These are phyloP conservation scores for Phaeodactylum tricornutum DNA, from an alignment of 108 stramenopile genomes.

Conservation along the genomic window DNA sequence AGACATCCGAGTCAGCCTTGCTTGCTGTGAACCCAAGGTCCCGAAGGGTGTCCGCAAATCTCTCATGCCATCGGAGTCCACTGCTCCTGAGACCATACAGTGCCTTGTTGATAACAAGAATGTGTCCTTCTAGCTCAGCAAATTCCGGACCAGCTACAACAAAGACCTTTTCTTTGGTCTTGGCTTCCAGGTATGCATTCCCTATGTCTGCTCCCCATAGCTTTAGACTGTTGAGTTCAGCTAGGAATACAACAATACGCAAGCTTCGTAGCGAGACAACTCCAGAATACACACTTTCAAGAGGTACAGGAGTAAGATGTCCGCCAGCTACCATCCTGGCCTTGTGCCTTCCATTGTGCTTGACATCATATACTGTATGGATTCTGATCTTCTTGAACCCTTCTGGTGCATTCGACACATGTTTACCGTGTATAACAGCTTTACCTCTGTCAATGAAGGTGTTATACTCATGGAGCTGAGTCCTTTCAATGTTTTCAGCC, in stretches of 20 bases:
- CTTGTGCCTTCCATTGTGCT: slow-evolving; percentile 30
- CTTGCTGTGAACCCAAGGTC: slow-evolving; percentile 22
- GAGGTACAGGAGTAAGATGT: slow-evolving; percentile 18
- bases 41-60: slow-evolving; percentile 8
- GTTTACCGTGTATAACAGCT: no score
- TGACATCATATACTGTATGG: slow-evolving; percentile 22
- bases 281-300: slow-evolving; percentile 17
- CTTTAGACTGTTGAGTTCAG: slow-evolving; percentile 4
- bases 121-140: slow-evolving; percentile 3
- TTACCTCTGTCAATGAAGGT: slow-evolving; percentile 16
- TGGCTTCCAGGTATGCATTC: slow-evolving; percentile 14
- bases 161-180: slow-evolving; percentile 12
- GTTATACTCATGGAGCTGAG: slow-evolving; percentile 13
- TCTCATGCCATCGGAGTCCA: neutral
- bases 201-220: slow-evolving; percentile 15
- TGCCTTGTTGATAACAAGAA: slow-evolving; percentile 8
- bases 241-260: slow-evolving; percentile 4
- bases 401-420: no score
- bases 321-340: slow-evolving; percentile 23
- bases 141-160: slow-evolving; percentile 14
- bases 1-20: slow-evolving; percentile 23
- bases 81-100: slow-evolving; percentile 11
- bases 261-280: slow-evolving; percentile 18
- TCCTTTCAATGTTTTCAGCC: slow-evolving; percentile 10
- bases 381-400: slow-evolving; percentile 21